Evolutionary conservation across 2,329 filamentous ascomycete species (phyloP).

Genomic region (Neopestalotiopsis clavispora): DNA sequence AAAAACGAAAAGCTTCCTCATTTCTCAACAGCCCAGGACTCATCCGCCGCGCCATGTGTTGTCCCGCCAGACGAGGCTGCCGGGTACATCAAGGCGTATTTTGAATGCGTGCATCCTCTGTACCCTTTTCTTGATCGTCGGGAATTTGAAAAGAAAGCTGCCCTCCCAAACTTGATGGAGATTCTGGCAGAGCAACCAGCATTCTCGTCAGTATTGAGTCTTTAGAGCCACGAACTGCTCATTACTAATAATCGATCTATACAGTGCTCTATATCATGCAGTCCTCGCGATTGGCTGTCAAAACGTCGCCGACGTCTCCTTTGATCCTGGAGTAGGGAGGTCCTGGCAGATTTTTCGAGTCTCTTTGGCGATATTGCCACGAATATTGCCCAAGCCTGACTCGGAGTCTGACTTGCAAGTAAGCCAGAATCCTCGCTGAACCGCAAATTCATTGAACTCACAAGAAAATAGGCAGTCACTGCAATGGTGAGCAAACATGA

Average conservation of each 20-base stretch:
- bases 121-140: conserved; percentile 9
- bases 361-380: conserved; percentile 6
- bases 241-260: not conserved
- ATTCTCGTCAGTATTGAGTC: conserved; percentile 2
- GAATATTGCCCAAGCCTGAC: conserved; percentile 2
- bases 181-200: conserved; percentile 6
- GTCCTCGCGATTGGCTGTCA: conserved; percentile 14
- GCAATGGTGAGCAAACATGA: conserved; percentile 3
- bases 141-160: conserved; percentile 4
- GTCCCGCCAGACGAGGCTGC: not conserved
- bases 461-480: conserved; percentile 3
- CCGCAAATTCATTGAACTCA: not conserved
- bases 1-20: not conserved
- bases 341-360: conserved; percentile 7
- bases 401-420: not conserved
- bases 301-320: conserved; percentile 4
- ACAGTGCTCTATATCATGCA: conserved; percentile 8
- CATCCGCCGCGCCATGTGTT: not conserved
- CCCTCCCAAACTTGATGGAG: not conserved
- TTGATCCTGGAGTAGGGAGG: conserved; percentile 6
- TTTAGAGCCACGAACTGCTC: not conserved
- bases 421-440: not conserved
- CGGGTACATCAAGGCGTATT: conserved; percentile 10
- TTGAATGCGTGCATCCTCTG: conserved; percentile 7
- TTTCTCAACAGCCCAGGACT: not conserved